These are phyloP conservation scores for Camellia oleifera DNA, from an alignment of 179 eudicot species.

Conservation along the genomic window DNA sequence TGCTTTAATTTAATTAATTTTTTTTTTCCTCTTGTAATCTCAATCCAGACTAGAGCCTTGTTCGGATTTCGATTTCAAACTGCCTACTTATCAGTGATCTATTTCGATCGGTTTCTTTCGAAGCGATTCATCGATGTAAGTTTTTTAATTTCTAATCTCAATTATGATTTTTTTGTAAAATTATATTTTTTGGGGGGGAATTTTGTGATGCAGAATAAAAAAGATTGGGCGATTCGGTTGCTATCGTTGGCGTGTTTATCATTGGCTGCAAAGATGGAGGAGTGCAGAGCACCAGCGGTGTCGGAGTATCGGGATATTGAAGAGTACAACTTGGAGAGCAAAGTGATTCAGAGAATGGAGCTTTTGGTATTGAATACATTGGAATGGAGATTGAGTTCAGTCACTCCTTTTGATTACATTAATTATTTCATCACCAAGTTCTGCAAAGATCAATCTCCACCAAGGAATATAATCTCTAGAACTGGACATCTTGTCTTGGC, in stretches of 20 bases:
- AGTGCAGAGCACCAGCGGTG: conserved; percentile 27
- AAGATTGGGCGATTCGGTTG: conserved; percentile 43
- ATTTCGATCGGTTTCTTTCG: conserved; percentile 58
- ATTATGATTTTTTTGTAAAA: no score
- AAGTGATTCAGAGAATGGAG: conserved; percentile 58
- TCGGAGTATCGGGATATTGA: conserved; percentile 27
- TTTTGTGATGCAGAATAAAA: conserved; percentile 29
- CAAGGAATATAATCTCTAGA: conserved; percentile 19
- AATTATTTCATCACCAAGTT: conserved; percentile 32
- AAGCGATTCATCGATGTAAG: conserved; percentile 43
- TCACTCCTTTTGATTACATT: conserved; percentile 51
- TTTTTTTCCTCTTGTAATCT: not conserved
- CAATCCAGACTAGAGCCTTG: conserved; percentile 35
- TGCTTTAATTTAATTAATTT: not conserved
- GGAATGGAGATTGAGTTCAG: conserved; percentile 51
- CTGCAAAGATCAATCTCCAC: not conserved
- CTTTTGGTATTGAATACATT: conserved; percentile 43
- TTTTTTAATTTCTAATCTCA: not conserved
- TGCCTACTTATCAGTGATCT: conserved; percentile 46
- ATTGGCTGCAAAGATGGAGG: conserved; percentile 65
- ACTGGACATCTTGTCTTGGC: conserved; percentile 29
- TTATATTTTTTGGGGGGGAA: no score
- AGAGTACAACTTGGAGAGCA: conserved; percentile 32
- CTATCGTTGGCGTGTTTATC: conserved; percentile 56
- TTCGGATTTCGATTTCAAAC: conserved; percentile 46